Evolutionary conservation across 2,329 filamentous ascomycete genomes (phyloP).

Genomic region (Pestalotiopsis fici): DNA sequence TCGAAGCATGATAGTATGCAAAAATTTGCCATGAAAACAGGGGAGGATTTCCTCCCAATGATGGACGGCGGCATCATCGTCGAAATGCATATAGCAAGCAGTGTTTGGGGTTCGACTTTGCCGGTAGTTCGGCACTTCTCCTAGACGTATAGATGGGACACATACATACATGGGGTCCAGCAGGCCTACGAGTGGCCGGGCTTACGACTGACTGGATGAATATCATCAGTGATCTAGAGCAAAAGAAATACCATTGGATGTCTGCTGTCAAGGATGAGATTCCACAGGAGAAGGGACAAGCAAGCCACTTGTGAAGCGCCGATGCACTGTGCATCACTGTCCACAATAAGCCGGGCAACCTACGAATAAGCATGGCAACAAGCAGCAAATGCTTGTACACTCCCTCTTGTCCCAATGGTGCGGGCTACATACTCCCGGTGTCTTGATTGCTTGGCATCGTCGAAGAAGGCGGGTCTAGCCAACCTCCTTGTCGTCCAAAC

Average conservation of each 20-base stretch:
- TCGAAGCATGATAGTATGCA: background rate
- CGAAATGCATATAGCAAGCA: background rate
- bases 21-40: background rate
- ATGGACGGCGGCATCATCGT: background rate
- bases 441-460: background rate
- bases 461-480: background rate
- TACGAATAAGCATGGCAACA: background rate
- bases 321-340: background rate
- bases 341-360: background rate
- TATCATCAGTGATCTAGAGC: background rate
- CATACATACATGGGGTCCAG: background rate
- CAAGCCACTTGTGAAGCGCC: background rate
- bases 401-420: background rate
- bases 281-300: background rate
- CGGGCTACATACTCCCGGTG: background rate
- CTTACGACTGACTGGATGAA: background rate
- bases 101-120: background rate
- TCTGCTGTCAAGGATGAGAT: background rate
- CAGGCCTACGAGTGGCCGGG: background rate
- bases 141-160: background rate
- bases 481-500: background rate
- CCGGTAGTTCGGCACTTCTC: background rate
- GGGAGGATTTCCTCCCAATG: background rate
- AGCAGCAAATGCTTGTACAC: background rate
- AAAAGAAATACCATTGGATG: background rate